Base-by-base conservation (phyloP, 441 rosid genomes). In the Syzygium syzygioides region DNA sequence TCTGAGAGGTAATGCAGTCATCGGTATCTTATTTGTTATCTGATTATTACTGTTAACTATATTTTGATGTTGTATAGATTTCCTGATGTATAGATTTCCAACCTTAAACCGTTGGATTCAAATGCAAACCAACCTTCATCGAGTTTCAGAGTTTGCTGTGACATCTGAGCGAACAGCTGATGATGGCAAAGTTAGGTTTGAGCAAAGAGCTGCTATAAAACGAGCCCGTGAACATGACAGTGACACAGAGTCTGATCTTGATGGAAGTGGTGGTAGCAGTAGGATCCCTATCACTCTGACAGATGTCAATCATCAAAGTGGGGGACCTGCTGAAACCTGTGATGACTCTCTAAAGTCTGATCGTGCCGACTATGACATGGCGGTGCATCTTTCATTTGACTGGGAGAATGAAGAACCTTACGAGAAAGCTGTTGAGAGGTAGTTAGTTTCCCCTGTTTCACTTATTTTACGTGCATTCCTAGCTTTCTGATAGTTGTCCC, bases 61-160 rank as follows among this genome's bases (percentile, higher is more conserved):
- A 86, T 68, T 54, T 88, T 87, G 55, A 76, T 87, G 86, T 59
- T 71, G 68, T 86, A 87, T 94, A 97, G 99, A 94, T 98, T 94
- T 92, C 98, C 99, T 41, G 86, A 83, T 71, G 68, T 86, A 87
- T 94, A 98, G 99, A 94, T 98, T 94, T 92, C 98, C 99, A 55
- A 98, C 99, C 89, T 93, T 98, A 91, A 97, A 98, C 89, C 95
- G 99, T 89, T 98, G 99, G 99, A 96, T 98, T 93, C 99, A 98
- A 93, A 96, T 97, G 97, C 98, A 98, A 90, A 97, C 97, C 54
- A 97, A 97, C 89, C 99, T 97, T 88, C 99, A 97, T 93, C 95
- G 98, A 93, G 99, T 96, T 90, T 96, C 98, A 55, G 99, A 98
- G 92, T 92, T 94, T 93, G 99, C 98, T 88, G 97, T 96, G 89